phyloP scores from a whole-genome alignment of 1,284 basidiomycete genomes.

The Cryptococcus deneoformans region DNA sequence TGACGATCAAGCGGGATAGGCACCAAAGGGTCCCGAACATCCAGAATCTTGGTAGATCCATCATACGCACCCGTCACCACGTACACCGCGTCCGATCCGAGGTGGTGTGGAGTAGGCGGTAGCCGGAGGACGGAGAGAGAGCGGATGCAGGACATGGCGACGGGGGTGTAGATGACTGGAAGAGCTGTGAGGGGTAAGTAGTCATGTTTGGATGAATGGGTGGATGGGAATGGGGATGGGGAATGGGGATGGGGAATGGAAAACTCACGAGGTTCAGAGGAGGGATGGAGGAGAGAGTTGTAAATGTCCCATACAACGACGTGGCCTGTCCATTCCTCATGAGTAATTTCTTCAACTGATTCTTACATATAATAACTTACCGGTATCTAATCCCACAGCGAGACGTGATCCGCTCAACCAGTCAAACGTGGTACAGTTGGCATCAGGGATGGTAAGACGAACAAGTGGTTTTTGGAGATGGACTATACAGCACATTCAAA shows the following conservation, averaged over 20 bases:
- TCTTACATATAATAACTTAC: too few relatives aligned
- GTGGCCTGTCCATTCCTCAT: slow-evolving; percentile 43
- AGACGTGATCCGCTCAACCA: slow-evolving; percentile 80
- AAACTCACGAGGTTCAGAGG: not conserved
- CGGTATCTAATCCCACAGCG: slow-evolving; percentile 76
- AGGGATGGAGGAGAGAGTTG: slow-evolving; percentile 38
- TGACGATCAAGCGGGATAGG: not conserved
- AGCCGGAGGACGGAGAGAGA: slow-evolving; percentile 23
- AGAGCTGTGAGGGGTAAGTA: slow-evolving; percentile 13
- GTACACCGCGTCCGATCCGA: too few relatives aligned
- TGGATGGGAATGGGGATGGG: not conserved
- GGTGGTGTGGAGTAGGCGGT: slow-evolving; percentile 14
- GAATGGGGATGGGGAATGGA: not conserved
- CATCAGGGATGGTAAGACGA: slow-evolving; percentile 67
- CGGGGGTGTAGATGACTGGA: slow-evolving; percentile 25
- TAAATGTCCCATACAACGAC: slow-evolving; percentile 72
- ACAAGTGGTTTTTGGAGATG: slow-evolving; percentile 58
- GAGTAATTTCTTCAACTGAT: slow-evolving; percentile 57
- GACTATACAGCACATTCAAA: slow-evolving; percentile 44
- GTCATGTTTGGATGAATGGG: too few relatives aligned
- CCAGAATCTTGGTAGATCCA: slow-evolving; percentile 27
- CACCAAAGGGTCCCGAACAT: slow-evolving; percentile 32
- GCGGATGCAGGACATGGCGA: slow-evolving; percentile 25
- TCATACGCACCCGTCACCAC: slow-evolving; percentile 23
- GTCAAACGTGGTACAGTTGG: slow-evolving; percentile 69